Conservation (phyloP, 345 rosid species). For the Eucalyptus tenuipes region DNA sequence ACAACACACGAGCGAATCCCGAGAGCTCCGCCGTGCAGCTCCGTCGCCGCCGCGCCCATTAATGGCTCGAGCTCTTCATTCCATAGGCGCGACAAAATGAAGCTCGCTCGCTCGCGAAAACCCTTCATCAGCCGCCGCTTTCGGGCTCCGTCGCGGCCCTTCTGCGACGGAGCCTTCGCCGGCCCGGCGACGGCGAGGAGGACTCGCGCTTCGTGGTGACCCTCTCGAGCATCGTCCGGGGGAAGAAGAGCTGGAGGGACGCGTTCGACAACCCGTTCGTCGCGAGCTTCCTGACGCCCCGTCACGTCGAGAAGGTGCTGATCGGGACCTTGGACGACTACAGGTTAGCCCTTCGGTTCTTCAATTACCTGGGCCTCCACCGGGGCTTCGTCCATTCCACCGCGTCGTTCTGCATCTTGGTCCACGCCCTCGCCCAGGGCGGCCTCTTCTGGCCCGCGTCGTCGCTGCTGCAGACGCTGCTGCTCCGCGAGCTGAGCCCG, state of each 20-base stretch:
- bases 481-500: slow-evolving; percentile 51
- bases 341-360: slow-evolving; percentile 66
- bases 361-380: slow-evolving; percentile 89
- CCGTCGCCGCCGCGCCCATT: neutral
- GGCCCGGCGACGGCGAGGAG: slow-evolving; percentile 4
- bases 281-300: slow-evolving; percentile 18
- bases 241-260: slow-evolving; percentile 58
- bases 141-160: neutral
- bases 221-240: slow-evolving; percentile 41
- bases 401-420: slow-evolving; percentile 62
- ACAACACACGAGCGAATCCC: neutral
- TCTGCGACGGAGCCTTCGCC: slow-evolving; percentile 1
- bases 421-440: slow-evolving; percentile 49
- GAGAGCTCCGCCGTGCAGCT: neutral
- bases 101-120: slow-evolving; percentile 8
- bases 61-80: neutral
- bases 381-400: slow-evolving; percentile 53
- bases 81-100: neutral
- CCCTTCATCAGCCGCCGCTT: neutral
- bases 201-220: slow-evolving; percentile 35
- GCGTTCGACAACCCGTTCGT: slow-evolving; percentile 37
- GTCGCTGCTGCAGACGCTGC: slow-evolving; percentile 66
- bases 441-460: slow-evolving; percentile 83
- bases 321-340: slow-evolving; percentile 54
- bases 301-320: slow-evolving; percentile 56